These are phyloP conservation scores for Fusarium tuaranense DNA, from an alignment of 2,329 filamentous ascomycete genomes.

Conservation along the genomic window DNA sequence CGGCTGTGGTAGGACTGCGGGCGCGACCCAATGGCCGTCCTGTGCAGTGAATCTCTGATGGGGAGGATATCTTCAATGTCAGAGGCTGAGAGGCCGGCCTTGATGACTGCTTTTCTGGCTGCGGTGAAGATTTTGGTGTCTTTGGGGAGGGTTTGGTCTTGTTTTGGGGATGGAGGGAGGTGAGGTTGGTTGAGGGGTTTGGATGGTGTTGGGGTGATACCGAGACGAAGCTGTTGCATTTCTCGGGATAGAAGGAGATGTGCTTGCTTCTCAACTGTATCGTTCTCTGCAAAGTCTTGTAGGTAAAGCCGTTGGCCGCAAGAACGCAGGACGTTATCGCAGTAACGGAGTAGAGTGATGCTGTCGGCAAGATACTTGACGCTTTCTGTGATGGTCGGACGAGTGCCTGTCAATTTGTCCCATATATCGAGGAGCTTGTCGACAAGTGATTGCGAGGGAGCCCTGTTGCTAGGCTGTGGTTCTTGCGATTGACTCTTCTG, in stretches of 20 bases:
- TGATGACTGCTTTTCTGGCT: conserved; percentile 17
- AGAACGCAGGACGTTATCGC: conserved; percentile 45
- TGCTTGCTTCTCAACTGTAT: conserved; percentile 49
- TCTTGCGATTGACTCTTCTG: background rate
- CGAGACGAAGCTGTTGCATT: conserved; percentile 29
- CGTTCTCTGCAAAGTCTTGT: conserved; percentile 48
- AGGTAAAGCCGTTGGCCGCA: conserved; percentile 49
- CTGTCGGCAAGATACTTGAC: conserved; percentile 50
- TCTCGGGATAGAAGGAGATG: conserved; percentile 40
- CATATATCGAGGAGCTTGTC: conserved; percentile 42
- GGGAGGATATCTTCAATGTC: conserved; percentile 47
- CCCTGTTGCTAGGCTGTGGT: background rate
- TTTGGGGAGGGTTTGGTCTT: background rate
- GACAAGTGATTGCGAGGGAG: conserved; percentile 19
- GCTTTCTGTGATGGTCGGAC: conserved; percentile 41
- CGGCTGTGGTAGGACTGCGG: conserved; percentile 51
- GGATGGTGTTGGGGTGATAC: conserved; percentile 3
- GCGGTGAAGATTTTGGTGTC: conserved; percentile 11
- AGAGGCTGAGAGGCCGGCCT: conserved; percentile 33
- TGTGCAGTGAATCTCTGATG: conserved; percentile 46
- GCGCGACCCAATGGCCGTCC: conserved; percentile 47
- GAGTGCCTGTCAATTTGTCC: conserved; percentile 46
- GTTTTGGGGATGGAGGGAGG: background rate
- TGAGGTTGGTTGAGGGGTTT: background rate
- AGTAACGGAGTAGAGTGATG: conserved; percentile 53